These are phyloP conservation scores for Arabidopsis lyrata DNA, from an alignment of 441 rosid genomes.

Conservation along the genomic window DNA sequence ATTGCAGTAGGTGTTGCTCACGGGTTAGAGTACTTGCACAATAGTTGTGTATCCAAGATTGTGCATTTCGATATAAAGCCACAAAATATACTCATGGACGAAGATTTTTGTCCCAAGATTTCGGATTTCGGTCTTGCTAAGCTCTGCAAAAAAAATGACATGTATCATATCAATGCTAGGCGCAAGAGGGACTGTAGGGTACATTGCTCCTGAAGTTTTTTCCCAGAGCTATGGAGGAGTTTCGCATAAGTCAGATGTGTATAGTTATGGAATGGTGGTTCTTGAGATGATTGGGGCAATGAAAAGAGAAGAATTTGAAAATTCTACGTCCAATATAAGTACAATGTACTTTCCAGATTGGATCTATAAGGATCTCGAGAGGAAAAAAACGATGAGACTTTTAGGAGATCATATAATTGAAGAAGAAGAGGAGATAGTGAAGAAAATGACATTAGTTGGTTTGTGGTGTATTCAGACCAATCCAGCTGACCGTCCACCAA, in stretches of 20 bases:
- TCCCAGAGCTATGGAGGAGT: slow-evolving; percentile 45
- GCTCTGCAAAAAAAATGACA: slow-evolving; percentile 40
- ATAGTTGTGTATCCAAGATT: slow-evolving; percentile 47
- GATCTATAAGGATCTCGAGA: too few relatives aligned
- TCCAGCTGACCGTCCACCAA: slow-evolving; percentile 56
- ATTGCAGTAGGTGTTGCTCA: slow-evolving; percentile 47
- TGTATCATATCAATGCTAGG: slow-evolving; percentile 31
- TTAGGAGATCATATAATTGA: neutral
- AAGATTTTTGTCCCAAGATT: slow-evolving; percentile 47
- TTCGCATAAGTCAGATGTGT: slow-evolving; percentile 50
- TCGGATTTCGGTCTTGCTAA: slow-evolving; percentile 52
- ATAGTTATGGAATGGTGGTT: slow-evolving; percentile 55
- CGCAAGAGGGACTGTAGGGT: slow-evolving; percentile 51
- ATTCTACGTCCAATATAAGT: slow-evolving; percentile 5
- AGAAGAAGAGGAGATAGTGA: slow-evolving; percentile 38
- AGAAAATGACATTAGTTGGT: slow-evolving; percentile 53
- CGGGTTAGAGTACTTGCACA: slow-evolving; percentile 54
- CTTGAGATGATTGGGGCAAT: slow-evolving; percentile 52
- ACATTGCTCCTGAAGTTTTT: slow-evolving; percentile 55
- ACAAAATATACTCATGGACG: slow-evolving; percentile 50
- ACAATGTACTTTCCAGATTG: too few relatives aligned
- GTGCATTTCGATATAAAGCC: slow-evolving; percentile 57
- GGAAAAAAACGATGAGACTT: slow-evolving; percentile 2
- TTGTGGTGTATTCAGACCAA: slow-evolving; percentile 57
- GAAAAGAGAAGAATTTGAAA: slow-evolving; percentile 9